phyloP scores from a whole-genome alignment of 371 early-diverging fungal species.

The Nematocida sp. region DNA sequence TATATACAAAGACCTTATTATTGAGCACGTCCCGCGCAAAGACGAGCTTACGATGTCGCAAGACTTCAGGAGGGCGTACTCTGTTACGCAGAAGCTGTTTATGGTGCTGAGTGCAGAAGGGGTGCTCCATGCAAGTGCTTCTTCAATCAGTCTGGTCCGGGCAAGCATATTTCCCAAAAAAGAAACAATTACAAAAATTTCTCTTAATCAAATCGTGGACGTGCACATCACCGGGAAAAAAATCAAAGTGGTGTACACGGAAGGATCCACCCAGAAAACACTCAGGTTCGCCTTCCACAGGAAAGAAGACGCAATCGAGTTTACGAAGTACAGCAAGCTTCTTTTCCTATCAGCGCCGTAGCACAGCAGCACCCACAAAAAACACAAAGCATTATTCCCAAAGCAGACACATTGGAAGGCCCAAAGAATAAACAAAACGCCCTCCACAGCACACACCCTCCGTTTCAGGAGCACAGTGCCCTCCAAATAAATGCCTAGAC shows the following conservation, averaged over 20 bases:
- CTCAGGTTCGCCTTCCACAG: neutral
- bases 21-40: too few species aligned
- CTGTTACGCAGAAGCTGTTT: neutral
- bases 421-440: too few species aligned
- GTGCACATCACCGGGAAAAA: neutral
- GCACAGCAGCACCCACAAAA: neutral
- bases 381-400: neutral
- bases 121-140: neutral
- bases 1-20: neutral
- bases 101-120: neutral
- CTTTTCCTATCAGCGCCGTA: neutral
- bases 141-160: neutral
- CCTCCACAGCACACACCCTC: too few species aligned
- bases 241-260: neutral
- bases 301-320: neutral
- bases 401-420: neutral
- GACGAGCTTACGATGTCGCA: neutral
- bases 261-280: neutral
- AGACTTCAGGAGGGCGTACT: neutral
- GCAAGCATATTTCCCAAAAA: neutral
- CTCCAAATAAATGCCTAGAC: too few species aligned
- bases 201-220: neutral
- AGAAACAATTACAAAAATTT: neutral
- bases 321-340: neutral
- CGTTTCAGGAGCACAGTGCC: too few species aligned